Conservation (phyloP, 2,329 filamentous ascomycete species). For the Kalaharituber pfeilii region DNA sequence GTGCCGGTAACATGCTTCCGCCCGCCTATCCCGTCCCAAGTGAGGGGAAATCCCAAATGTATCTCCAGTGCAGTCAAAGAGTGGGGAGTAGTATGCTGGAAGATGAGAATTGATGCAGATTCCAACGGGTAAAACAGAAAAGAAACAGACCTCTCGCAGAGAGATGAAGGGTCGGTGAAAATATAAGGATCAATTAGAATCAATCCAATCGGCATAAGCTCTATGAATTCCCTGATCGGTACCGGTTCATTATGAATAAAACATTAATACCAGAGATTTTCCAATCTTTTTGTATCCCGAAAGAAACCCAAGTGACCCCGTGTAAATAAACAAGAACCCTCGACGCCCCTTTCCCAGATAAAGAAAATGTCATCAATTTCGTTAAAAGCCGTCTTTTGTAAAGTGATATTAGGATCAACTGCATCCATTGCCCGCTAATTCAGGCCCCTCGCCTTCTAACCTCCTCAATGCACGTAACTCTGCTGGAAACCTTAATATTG, state of each 20-base stretch:
- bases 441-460: not conserved
- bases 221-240: not conserved
- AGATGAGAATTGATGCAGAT: not conserved
- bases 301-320: not conserved
- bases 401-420: no score
- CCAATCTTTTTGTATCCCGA: not conserved
- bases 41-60: not conserved
- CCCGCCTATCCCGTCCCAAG: not conserved
- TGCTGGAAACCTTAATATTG: not conserved
- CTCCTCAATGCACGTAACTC: not conserved
- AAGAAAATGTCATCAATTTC: conserved; percentile 1
- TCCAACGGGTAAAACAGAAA: not conserved
- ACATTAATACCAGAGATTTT: not conserved
- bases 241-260: not conserved
- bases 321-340: not conserved
- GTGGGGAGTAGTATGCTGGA: not conserved
- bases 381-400: not conserved
- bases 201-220: not conserved
- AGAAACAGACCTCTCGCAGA: not conserved
- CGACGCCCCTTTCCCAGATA: not conserved
- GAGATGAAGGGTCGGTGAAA: not conserved
- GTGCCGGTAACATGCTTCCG: not conserved
- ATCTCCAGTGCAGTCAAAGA: not conserved
- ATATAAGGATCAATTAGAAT: not conserved
- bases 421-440: not conserved